Conservation (phyloP, 306 rosid species). For the Trichosanthes cucumerina region DNA sequence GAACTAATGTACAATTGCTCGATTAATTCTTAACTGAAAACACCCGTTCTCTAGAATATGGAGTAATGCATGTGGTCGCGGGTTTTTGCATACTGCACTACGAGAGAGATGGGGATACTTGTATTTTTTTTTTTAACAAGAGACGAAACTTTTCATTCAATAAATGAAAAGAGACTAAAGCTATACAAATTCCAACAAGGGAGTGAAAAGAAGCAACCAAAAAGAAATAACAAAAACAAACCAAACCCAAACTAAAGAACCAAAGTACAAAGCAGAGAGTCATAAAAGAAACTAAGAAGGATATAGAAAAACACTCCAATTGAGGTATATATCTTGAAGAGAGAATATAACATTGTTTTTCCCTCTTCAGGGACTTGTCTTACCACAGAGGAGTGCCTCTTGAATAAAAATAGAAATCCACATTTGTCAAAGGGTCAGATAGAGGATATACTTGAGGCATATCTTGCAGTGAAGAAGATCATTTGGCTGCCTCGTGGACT, state of each 20-base stretch:
- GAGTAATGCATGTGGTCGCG: too few relatives aligned
- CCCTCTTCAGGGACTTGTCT: slow-evolving; percentile 74
- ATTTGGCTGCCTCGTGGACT: slow-evolving; percentile 93
- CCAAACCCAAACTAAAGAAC: too few relatives aligned
- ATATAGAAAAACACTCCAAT: too few relatives aligned
- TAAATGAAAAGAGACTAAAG: too few relatives aligned
- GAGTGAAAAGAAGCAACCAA: too few relatives aligned
- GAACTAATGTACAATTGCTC: neutral
- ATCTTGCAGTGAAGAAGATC: slow-evolving; percentile 71
- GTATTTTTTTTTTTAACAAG: too few relatives aligned
- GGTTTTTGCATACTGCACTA: neutral
- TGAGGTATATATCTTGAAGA: too few relatives aligned
- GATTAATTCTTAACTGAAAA: neutral
- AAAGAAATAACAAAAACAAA: too few relatives aligned
- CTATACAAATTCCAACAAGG: too few relatives aligned
- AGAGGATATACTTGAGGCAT: slow-evolving; percentile 66
- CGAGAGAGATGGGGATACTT: neutral
- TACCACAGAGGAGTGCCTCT: slow-evolving; percentile 92
- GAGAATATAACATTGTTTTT: slow-evolving; percentile 5
- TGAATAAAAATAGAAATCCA: slow-evolving; percentile 86
- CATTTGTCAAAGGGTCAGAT: slow-evolving; percentile 58
- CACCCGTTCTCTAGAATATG: neutral
- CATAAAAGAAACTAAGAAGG: too few relatives aligned
- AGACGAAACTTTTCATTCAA: too few relatives aligned
- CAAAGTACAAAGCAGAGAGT: too few relatives aligned